These are phyloP conservation scores for Blastomyces percursus DNA, from an alignment of 2,329 filamentous ascomycete genomes.

Conservation along the genomic window DNA sequence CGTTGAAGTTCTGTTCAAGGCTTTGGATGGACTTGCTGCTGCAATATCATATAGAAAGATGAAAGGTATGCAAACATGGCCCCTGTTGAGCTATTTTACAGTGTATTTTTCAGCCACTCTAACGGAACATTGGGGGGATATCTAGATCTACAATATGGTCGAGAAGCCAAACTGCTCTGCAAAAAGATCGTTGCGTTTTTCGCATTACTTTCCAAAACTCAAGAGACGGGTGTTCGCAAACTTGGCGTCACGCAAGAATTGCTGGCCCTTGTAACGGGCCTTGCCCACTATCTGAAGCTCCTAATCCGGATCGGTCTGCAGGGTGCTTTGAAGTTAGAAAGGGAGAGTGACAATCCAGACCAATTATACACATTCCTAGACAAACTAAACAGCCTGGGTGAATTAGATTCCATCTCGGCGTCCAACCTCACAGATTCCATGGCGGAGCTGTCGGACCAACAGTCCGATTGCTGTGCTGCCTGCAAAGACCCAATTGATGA, in stretches of 20 bases:
- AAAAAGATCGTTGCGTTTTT: constrained; percentile 99
- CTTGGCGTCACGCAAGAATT: constrained; percentile 95
- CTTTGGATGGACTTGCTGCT: constrained; percentile 72
- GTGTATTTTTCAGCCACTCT: neutral
- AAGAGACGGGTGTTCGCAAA: constrained; percentile 79
- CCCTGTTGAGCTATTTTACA: neutral
- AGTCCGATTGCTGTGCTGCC: constrained; percentile 71
- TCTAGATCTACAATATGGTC: constrained; percentile 72
- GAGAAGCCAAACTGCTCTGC: constrained; percentile 97
- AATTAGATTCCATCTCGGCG: constrained; percentile 57
- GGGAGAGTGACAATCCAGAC: constrained; percentile 62
- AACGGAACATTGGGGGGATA: constrained; percentile 12
- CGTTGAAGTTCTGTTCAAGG: constrained; percentile 82
- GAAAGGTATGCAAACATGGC: constrained; percentile 52
- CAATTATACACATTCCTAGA: constrained; percentile 75
- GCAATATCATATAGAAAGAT: constrained; percentile 57
- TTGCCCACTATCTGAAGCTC: constrained; percentile 95
- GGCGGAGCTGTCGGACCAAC: constrained; percentile 56
- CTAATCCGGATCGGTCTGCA: constrained; percentile 95
- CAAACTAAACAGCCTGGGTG: constrained; percentile 73
- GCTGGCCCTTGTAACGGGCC: constrained; percentile 89
- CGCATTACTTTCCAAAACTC: constrained; percentile 83
- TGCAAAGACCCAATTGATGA: constrained; percentile 89
- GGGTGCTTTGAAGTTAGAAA: constrained; percentile 80
- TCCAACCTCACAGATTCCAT: constrained; percentile 56